A percentile compares a stretch with the other conserved stretches of the same genome.
Evolutionary conservation across 2,329 filamentous ascomycete genomes (phyloP).

Genomic region (Ceratocystiopsis brevicomis): DNA sequence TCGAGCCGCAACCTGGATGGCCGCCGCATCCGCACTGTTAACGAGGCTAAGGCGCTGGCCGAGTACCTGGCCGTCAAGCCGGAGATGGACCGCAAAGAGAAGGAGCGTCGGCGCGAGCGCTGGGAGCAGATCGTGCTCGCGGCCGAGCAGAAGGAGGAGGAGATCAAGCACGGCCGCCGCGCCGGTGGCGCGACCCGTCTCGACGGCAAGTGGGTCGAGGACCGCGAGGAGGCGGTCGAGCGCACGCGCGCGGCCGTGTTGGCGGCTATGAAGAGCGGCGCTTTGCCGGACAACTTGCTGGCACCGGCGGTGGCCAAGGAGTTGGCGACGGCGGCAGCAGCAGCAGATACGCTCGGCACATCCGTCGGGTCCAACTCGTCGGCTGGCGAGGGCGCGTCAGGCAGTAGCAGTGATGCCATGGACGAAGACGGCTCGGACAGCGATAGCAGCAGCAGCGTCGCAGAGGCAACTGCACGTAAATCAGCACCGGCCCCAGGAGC

Average conservation of each 20-base stretch:
- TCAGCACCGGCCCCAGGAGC: constrained; percentile 21
- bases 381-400: constrained; percentile 15
- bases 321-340: too few species aligned
- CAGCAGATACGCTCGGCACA: constrained; percentile 19
- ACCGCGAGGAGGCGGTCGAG: constrained; percentile 77
- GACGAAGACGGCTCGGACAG: constrained; percentile 13
- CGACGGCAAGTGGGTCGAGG: constrained; percentile 87
- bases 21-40: constrained; percentile 72
- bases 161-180: constrained; percentile 40
- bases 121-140: constrained; percentile 81
- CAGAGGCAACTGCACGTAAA: constrained; percentile 17
- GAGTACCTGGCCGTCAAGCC: constrained; percentile 92
- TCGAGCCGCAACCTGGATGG: constrained; percentile 91
- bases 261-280: constrained; percentile 46
- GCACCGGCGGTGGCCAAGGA: too few species aligned
- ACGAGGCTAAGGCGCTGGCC: constrained; percentile 84
- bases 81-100: constrained; percentile 90
- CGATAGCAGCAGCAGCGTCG: constrained; percentile 13
- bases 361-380: constrained; percentile 28
- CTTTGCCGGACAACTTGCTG: constrained; percentile 38
- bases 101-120: constrained; percentile 62
- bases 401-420: constrained; percentile 11
- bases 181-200: constrained; percentile 47
- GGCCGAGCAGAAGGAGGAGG: constrained; percentile 66
- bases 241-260: constrained; percentile 61